Evolutionary conservation across 352 stramenopile genomes (phyloP).

Genomic region (Phytophthora europaea): DNA sequence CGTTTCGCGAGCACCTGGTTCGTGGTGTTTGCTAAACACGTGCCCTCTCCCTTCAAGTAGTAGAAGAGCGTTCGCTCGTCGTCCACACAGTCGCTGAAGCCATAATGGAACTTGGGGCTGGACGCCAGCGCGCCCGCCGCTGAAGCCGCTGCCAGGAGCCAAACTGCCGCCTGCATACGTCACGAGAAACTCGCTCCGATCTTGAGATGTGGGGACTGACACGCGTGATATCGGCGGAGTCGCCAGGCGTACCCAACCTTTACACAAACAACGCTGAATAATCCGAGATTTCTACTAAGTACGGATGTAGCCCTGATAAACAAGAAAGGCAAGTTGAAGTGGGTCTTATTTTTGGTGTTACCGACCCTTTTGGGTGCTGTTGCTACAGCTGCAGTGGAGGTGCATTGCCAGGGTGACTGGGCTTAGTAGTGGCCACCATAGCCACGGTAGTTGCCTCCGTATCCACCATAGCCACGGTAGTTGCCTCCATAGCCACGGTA

Average conservation of each 20-base stretch:
- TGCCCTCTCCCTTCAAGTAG: constrained; percentile 64
- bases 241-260: constrained; percentile 25
- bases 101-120: constrained; percentile 57
- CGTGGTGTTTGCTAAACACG: constrained; percentile 52
- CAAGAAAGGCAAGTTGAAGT: constrained; percentile 19
- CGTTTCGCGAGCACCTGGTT: constrained; percentile 57
- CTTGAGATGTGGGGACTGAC: constrained; percentile 33
- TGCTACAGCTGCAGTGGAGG: too few relatives aligned
- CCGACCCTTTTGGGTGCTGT: too few relatives aligned
- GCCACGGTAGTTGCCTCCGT: not conserved
- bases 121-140: constrained; percentile 4
- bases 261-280: constrained; percentile 24
- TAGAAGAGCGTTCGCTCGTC: constrained; percentile 81
- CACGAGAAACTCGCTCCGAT: constrained; percentile 1
- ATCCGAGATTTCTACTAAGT: not conserved
- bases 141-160: constrained; percentile 6
- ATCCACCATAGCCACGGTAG: not conserved
- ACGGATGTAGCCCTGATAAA: constrained; percentile 14
- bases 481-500: not conserved
- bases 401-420: not conserved
- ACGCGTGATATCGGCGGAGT: constrained; percentile 14
- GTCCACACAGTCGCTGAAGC: constrained; percentile 87
- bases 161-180: constrained; percentile 19
- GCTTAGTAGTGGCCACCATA: not conserved
- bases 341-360: too few relatives aligned